A percentile compares a stretch with the other conserved stretches of the same genome.
Evolutionary conservation across 495 filamentous ascomycete species (phyloP).

Genomic region (Xylaria palmicola): DNA sequence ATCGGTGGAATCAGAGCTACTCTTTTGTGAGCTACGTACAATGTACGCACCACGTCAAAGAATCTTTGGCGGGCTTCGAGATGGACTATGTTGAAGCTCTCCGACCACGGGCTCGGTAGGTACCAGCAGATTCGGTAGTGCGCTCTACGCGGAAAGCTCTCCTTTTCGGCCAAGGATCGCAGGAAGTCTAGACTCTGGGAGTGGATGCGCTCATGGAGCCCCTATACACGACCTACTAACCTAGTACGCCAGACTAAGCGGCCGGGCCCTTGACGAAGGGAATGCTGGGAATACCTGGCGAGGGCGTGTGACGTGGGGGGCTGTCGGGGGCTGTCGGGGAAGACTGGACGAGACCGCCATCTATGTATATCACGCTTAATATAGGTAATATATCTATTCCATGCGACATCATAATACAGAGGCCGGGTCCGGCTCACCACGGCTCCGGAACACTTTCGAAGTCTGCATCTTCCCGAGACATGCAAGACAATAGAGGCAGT

Average conservation of each 20-base stretch:
- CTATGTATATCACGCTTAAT: not conserved
- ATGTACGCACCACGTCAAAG: not conserved
- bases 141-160: constrained; percentile 13
- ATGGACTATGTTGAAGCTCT: not conserved
- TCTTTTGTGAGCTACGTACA: no score
- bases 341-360: not conserved
- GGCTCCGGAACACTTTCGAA: constrained; percentile 14
- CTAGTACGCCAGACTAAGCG: constrained; percentile 11
- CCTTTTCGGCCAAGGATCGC: constrained; percentile 12
- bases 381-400: not conserved
- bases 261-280: not conserved
- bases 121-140: not conserved
- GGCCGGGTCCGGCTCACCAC: constrained; percentile 10
- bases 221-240: not conserved
- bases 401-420: not conserved
- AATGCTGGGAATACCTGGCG: not conserved
- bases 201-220: constrained; percentile 8
- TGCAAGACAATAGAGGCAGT: constrained; percentile 11
- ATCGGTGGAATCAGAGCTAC: no score
- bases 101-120: not conserved
- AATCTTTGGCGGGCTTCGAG: not conserved
- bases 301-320: not conserved
- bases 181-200: constrained; percentile 15
- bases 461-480: constrained; percentile 18
- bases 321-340: not conserved